Conservation (phyloP, 148 eudicot species). For the Tetragonia tetragonoides region DNA sequence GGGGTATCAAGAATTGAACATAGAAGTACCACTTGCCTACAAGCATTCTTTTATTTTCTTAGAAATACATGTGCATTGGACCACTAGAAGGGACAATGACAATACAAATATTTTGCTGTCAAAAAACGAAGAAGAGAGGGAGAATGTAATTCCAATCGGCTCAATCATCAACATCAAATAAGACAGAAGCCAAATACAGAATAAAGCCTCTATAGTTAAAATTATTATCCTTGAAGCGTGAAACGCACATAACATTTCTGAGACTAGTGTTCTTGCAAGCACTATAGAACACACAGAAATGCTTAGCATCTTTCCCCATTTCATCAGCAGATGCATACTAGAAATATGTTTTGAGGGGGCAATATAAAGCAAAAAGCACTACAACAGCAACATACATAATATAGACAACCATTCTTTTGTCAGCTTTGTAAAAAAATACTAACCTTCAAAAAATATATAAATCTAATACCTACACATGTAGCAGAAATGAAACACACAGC, state of each 20-base stretch:
- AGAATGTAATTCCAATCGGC: too few relatives aligned
- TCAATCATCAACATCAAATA: background rate
- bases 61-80: too few relatives aligned
- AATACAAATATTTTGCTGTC: too few relatives aligned
- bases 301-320: background rate
- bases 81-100: too few relatives aligned
- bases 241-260: background rate
- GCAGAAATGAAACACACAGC: background rate
- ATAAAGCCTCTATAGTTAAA: background rate
- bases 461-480: background rate
- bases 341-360: background rate
- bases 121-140: too few relatives aligned
- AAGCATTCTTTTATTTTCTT: too few relatives aligned
- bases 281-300: background rate
- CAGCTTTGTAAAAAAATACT: background rate
- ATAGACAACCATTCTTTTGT: background rate
- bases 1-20: too few relatives aligned
- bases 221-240: background rate
- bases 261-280: background rate
- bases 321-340: background rate
- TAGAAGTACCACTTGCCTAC: too few relatives aligned
- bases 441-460: background rate
- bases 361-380: too few relatives aligned
- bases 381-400: background rate
- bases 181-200: background rate